These are phyloP conservation scores for Ceratocystis huliohia DNA, from an alignment of 2,329 filamentous ascomycete genomes.

Conservation along the genomic window DNA sequence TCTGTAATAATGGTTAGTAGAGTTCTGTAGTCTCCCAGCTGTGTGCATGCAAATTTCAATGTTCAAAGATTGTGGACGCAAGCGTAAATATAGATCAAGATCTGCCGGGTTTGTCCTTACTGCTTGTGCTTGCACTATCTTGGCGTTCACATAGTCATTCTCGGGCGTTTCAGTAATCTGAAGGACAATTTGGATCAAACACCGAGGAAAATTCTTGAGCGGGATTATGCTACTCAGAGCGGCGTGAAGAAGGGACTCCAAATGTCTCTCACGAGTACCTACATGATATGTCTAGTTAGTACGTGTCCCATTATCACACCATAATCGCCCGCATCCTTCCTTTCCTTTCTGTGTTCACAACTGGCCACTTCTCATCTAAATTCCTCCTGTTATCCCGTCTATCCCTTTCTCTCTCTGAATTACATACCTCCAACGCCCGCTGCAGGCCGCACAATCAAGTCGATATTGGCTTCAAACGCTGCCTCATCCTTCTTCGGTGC, in stretches of 20 bases:
- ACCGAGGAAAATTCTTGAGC: conserved; percentile 61
- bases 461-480: conserved; percentile 78
- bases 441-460: conserved; percentile 78
- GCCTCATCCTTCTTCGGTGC: conserved; percentile 78
- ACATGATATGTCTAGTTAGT: conserved; percentile 23
- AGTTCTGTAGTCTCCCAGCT: not conserved
- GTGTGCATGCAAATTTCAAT: not conserved
- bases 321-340: not conserved
- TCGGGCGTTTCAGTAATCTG: conserved; percentile 59
- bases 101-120: conserved; percentile 33
- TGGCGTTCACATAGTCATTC: conserved; percentile 50
- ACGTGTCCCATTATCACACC: not conserved
- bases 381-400: too few species aligned
- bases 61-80: not conserved
- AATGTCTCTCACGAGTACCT: conserved; percentile 65
- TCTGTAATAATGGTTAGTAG: conserved; percentile 35
- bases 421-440: conserved; percentile 64
- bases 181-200: conserved; percentile 68
- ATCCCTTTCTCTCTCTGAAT: not conserved
- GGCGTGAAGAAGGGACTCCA: conserved; percentile 62
- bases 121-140: conserved; percentile 45
- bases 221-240: conserved; percentile 63
- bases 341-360: not conserved
- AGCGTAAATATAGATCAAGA: not conserved
- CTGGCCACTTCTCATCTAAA: not conserved